Evolutionary conservation across 139 green algal genomes (phyloP), one percentile per base, ranked within the genome.

Genomic region (Astrephomene gubernaculifera): DNA sequence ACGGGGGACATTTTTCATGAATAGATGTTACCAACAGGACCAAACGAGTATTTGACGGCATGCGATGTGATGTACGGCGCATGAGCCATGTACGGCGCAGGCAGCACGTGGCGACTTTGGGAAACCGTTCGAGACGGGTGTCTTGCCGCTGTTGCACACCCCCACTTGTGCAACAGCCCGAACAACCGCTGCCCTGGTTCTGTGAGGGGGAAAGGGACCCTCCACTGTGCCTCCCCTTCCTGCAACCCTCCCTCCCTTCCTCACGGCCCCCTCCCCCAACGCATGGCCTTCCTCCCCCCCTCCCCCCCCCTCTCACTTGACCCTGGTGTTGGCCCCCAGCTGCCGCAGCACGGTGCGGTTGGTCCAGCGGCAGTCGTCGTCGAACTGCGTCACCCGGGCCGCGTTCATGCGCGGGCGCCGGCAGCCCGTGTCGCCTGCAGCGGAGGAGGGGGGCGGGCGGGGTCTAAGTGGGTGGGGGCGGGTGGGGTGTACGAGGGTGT

Each of bases 291-390:
- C 4, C 6, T 67, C 31, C 44, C 6, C 19, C 4, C 14, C 21
- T 33, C 17, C 10, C 57, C 17, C 57, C 21, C 19, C 29, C 19
- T 21, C 19, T n/a, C 8, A 27, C 57, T 24, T n/a, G 24, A 24
- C 19, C 57, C 8, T n/a, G 19, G 57, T 12, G 8, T 36, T 80
- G 44, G 53, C 33, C 19, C 14, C 49, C 12, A 33, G 44, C 25
- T 67, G 6, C n/a, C 3, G 2, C 49, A 80, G 10, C 45, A 67
- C 12, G 1, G 31, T 35, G 25, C 33, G 49, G 71, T 80, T 45
- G 10, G 67, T 45, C 71, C 71, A 80, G 49, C 71, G 71, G 71
- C 71, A 80, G 44, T 67, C 31, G 71, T 80, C 71, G 33, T 80
- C 71, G 31, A 80, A 80, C 4, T 36, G 43, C 1, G 25, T 27